Evolutionary conservation across 495 filamentous ascomycete genomes (phyloP).

Genomic region (Penicillium atrosanguineum): DNA sequence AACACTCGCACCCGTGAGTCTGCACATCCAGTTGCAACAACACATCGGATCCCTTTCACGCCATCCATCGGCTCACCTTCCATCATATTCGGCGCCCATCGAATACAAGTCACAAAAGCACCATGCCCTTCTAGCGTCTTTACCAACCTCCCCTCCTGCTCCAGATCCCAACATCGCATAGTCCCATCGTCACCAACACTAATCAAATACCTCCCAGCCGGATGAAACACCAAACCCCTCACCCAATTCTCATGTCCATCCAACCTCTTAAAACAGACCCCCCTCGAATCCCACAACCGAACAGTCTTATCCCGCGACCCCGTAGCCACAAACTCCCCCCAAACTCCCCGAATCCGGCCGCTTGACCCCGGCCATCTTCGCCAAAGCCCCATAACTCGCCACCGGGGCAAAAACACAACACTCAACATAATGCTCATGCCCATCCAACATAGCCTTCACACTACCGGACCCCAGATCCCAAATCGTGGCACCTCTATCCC

Average conservation of each 20-base stretch:
- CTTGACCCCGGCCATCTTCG: constrained; percentile 64
- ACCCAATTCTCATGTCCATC: constrained; percentile 95
- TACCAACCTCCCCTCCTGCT: constrained; percentile 80
- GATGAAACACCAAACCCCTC: constrained; percentile 79
- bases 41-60: not conserved
- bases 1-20: constrained; percentile 1
- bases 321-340: constrained; percentile 82
- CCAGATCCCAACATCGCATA: constrained; percentile 90
- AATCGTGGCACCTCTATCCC: constrained; percentile 72
- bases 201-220: constrained; percentile 85
- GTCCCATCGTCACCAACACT: constrained; percentile 84
- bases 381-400: constrained; percentile 68
- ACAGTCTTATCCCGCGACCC: constrained; percentile 88
- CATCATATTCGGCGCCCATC: constrained; percentile 76
- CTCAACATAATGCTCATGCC: constrained; percentile 83
- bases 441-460: constrained; percentile 69
- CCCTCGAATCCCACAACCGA: constrained; percentile 79
- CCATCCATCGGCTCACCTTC: constrained; percentile 25
- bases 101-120: constrained; percentile 79
- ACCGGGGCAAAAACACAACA: constrained; percentile 86
- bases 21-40: constrained; percentile 2
- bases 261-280: constrained; percentile 81
- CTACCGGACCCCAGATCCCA: constrained; percentile 72
- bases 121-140: constrained; percentile 74
- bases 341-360: constrained; percentile 66